These are phyloP conservation scores for Paecilomyces niveus DNA, from an alignment of 2,329 filamentous ascomycete species.

Conservation along the genomic window DNA sequence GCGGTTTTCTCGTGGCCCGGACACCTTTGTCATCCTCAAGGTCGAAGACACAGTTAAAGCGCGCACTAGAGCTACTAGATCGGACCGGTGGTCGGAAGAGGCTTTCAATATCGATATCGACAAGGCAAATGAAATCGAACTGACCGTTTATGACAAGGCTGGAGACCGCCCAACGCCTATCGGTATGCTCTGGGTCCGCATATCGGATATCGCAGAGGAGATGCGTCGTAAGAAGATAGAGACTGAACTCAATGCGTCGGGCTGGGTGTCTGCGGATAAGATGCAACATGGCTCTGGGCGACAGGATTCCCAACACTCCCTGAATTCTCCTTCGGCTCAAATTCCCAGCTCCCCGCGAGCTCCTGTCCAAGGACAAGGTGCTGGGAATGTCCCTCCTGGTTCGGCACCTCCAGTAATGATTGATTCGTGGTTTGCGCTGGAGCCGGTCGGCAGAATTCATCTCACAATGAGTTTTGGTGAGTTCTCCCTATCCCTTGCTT, in stretches of 20 bases:
- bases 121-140: constrained; percentile 96
- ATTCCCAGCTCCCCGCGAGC: constrained; percentile 14
- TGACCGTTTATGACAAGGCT: constrained; percentile 95
- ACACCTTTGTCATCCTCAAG: constrained; percentile 94
- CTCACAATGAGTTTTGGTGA: constrained; percentile 77
- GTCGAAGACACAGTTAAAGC: constrained; percentile 91
- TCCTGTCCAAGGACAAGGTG: constrained; percentile 19
- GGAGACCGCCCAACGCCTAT: constrained; percentile 87
- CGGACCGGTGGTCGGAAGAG: constrained; percentile 87
- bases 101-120: constrained; percentile 89
- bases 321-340: constrained; percentile 23
- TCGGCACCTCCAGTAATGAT: constrained; percentile 46
- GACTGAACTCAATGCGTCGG: constrained; percentile 85
- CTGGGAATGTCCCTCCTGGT: constrained; percentile 23
- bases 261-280: constrained; percentile 95
- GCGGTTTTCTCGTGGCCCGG: constrained; percentile 80
- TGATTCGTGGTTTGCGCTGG: constrained; percentile 94
- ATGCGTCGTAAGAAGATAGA: constrained; percentile 97
- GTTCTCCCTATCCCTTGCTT: constrained; percentile 8
- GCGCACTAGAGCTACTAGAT: constrained; percentile 75
- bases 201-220: constrained; percentile 95
- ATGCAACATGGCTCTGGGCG: constrained; percentile 60
- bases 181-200: constrained; percentile 89
- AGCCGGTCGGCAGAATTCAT: constrained; percentile 88
- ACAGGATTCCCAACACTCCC: constrained; percentile 49